Evolutionary conservation across 441 rosid genomes (phyloP).

Genomic region (Eutrema salsugineum): DNA sequence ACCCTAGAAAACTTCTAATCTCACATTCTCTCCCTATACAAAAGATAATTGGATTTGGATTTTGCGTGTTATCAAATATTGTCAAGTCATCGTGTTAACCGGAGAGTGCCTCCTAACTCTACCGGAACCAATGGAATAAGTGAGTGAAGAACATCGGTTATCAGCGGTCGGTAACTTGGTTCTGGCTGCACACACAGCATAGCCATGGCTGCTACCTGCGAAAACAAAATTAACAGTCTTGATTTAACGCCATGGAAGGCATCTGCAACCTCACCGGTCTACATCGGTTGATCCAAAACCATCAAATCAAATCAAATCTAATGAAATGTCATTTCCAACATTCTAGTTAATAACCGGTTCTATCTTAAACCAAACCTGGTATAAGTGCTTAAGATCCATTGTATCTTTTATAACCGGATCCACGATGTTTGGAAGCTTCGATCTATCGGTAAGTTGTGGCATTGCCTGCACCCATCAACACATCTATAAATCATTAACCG

Average conservation of each 20-base stretch:
- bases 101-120: conserved; percentile 81
- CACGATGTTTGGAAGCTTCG: conserved; percentile 72
- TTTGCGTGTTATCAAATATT: not conserved
- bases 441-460: conserved; percentile 89
- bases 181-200: conserved; percentile 87
- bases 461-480: conserved; percentile 60
- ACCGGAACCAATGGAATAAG: conserved; percentile 68
- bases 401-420: conserved; percentile 71
- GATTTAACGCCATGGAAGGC: not conserved
- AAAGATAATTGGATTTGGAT: not conserved
- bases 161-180: conserved; percentile 82
- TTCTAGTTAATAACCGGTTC: not conserved
- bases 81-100: conserved; percentile 31
- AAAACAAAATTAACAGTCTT: not conserved
- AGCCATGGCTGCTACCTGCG: conserved; percentile 89
- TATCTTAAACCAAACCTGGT: conserved; percentile 56
- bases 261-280: not conserved
- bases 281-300: not conserved
- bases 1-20: not conserved
- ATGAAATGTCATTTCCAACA: not conserved
- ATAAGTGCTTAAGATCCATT: conserved; percentile 78
- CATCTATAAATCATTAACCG: not conserved
- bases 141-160: conserved; percentile 82
- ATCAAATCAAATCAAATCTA: not conserved
- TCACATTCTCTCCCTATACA: not conserved